A percentile compares a stretch with the other conserved stretches of the same genome.
phyloP scores from a whole-genome alignment of 2,329 filamentous ascomycete species.

The Rhynchosporium agropyri region DNA sequence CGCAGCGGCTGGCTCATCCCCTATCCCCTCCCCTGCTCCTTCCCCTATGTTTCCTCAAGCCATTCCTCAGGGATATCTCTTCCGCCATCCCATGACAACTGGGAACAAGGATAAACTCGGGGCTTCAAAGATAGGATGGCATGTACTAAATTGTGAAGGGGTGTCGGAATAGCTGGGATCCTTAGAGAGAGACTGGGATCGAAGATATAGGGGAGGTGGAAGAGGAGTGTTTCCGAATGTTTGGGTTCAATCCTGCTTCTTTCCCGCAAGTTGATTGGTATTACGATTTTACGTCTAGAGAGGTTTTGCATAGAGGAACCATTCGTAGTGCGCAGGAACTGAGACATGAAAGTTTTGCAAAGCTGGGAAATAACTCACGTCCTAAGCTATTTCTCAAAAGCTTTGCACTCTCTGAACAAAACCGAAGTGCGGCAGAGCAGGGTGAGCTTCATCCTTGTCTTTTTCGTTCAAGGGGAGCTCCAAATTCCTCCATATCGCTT shows the following conservation, averaged over 20 bases:
- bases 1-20: neutral
- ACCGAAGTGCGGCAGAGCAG: neutral
- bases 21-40: neutral
- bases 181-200: no score
- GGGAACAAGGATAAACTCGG: constrained; percentile 4
- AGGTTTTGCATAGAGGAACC: neutral
- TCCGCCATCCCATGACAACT: neutral
- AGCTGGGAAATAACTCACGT: neutral
- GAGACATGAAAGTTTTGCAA: neutral
- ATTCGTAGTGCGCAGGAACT: neutral
- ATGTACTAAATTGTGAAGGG: constrained; percentile 8
- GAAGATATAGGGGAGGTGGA: no score
- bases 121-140: constrained; percentile 22
- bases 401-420: no score
- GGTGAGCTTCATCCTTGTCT: neutral
- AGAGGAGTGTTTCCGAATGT: no score
- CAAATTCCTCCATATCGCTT: neutral
- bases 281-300: neutral
- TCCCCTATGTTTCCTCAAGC: neutral
- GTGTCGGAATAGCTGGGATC: neutral
- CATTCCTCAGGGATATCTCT: constrained; percentile 3
- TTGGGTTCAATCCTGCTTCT: no score
- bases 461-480: neutral
- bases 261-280: neutral
- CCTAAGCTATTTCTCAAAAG: no score